phyloP scores from a whole-genome alignment of 768 basidiomycete genomes.

The Suillus bovinus region DNA sequence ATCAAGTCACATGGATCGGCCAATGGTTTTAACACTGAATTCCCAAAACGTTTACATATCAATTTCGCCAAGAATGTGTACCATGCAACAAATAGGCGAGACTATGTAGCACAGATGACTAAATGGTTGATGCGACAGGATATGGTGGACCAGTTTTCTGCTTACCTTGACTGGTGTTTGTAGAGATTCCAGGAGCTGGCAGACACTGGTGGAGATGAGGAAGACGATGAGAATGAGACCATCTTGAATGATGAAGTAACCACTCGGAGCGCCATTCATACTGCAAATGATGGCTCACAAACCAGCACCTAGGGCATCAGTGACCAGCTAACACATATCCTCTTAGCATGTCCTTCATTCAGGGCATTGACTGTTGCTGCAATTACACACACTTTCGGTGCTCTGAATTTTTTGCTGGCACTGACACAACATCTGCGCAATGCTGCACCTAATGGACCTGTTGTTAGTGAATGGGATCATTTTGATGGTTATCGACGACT shows the following conservation, averaged over 20 bases:
- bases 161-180: conserved; percentile 28
- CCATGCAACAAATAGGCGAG: not conserved
- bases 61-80: too few species aligned
- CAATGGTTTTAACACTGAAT: too few species aligned
- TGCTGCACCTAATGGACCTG: not conserved
- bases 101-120: conserved; percentile 12
- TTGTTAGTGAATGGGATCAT: not conserved
- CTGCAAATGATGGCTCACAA: too few species aligned
- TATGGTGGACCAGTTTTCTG: conserved; percentile 23
- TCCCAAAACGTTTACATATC: too few species aligned
- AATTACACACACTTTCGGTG: not conserved
- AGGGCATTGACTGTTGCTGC: not conserved
- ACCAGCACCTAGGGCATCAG: not conserved
- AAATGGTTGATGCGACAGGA: conserved; percentile 11
- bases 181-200: not conserved
- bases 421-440: not conserved
- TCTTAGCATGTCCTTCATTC: not conserved
- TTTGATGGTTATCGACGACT: not conserved
- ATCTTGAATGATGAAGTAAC: not conserved
- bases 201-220: not conserved
- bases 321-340: not conserved
- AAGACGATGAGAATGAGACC: not conserved
- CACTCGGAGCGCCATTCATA: too few species aligned
- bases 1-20: too few species aligned
- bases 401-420: not conserved